These are phyloP conservation scores for Penicillium glabrum DNA, from an alignment of 2,329 filamentous ascomycete species.

Conservation along the genomic window DNA sequence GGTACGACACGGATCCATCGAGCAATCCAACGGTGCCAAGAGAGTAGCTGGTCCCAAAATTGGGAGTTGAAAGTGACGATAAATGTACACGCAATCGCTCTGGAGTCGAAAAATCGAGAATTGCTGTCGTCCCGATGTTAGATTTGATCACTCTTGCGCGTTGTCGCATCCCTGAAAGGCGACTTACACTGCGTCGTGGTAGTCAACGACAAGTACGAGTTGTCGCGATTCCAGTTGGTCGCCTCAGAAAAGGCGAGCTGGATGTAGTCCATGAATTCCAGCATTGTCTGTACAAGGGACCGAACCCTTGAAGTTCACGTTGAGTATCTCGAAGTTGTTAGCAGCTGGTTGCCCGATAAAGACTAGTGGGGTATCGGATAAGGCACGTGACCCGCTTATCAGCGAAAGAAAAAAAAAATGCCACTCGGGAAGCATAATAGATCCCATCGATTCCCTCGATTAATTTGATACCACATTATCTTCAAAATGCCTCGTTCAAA, in stretches of 20 bases:
- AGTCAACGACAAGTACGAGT: constrained; percentile 85
- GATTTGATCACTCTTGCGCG: constrained; percentile 2
- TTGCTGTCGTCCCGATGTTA: constrained; percentile 51
- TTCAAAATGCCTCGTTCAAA: constrained; percentile 90
- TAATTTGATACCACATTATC: constrained; percentile 23
- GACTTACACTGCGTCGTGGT: constrained; percentile 72
- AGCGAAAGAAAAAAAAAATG: constrained; percentile 40
- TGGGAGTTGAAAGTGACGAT: constrained; percentile 85
- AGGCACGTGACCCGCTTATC: constrained; percentile 39
- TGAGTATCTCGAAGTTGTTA: constrained; percentile 4
- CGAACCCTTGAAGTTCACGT: neutral
- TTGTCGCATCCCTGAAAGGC: constrained; percentile 12
- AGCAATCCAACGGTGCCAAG: constrained; percentile 87
- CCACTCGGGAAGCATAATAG: constrained; percentile 16
- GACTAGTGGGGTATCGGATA: constrained; percentile 36
- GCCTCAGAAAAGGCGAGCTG: constrained; percentile 85
- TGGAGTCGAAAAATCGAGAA: constrained; percentile 86
- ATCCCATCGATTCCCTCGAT: constrained; percentile 5
- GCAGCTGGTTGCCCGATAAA: constrained; percentile 34
- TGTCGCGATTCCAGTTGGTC: constrained; percentile 86
- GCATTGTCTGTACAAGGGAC: constrained; percentile 58
- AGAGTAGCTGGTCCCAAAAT: constrained; percentile 93
- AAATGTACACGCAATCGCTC: constrained; percentile 80
- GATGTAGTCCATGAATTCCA: constrained; percentile 97
- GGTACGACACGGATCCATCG: constrained; percentile 94